Base-by-base conservation (phyloP, 495 filamentous ascomycete species). In the Aspergillus sparsus region DNA sequence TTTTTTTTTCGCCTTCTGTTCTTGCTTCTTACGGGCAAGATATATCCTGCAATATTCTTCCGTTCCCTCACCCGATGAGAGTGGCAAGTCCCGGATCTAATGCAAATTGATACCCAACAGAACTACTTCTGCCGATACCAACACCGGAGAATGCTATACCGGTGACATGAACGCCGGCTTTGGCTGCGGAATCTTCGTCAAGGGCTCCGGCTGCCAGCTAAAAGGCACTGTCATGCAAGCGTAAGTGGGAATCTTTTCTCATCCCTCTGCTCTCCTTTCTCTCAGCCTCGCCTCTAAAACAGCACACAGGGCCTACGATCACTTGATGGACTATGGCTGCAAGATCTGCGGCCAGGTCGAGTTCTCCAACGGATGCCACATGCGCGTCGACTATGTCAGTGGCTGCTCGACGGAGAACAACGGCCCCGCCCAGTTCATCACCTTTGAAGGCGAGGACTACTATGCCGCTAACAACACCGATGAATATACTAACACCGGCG, bases 161-260 rank as follows among this genome's bases (percentile, higher is more conserved):
- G 46, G 53, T 32, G 53, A 36, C 7, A 57, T 42, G 47, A 62
- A 57, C 31, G 46, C 37, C 13, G 60, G 54, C 3, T 57, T 62
- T 11, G 60, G 60, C 12, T 62, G 54, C 32, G 60, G 60, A 0
- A 47, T 62, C 12, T 62, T 62, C 32, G 53, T 62, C 8, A 10
- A 57, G 31, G 60, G 60, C n/a, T 45, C 53, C 27, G 31, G 46
- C 7, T 62, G 60, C 47, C n/a, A 62, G 39, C 31, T 62, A 12
- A 52, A 18, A 0, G 53, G 59, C 6, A 12, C 15, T 5, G 31
- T 42, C 5, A 56, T 62, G 35, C 34, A 32, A 45, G 59, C 59
- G 53, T 62, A 53, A 55, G 58, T 62, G 27, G 21, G 3, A 27
- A 27, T 1, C 21, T 27, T 3, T 27, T 3, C 1, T 27, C 21